Conservation (phyloP, 192 early-diverging fungal species). For the Radiomyces spectabilis region DNA sequence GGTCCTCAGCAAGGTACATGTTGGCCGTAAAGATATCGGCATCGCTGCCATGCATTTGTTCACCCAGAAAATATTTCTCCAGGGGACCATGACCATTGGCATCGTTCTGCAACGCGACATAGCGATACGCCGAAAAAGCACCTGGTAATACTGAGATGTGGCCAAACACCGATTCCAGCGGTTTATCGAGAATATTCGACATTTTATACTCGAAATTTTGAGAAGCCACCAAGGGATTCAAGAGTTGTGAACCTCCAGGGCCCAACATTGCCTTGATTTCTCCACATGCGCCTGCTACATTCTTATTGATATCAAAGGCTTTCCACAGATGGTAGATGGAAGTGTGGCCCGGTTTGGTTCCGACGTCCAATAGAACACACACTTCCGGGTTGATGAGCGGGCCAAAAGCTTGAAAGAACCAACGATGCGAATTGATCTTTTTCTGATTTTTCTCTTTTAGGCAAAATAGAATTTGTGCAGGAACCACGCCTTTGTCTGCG, state of each 20-base stretch:
- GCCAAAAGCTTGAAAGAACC: conserved; percentile 61
- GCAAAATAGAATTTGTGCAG: conserved; percentile 78
- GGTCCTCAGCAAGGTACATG: conserved; percentile 63
- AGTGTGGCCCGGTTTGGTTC: conserved; percentile 65
- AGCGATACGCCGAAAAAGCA: conserved; percentile 78
- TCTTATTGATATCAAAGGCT: conserved; percentile 62
- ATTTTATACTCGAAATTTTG: conserved; percentile 84
- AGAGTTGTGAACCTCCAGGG: conserved; percentile 39
- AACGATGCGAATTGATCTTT: conserved; percentile 81
- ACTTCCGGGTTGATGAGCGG: conserved; percentile 48
- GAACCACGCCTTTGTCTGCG: conserved; percentile 55
- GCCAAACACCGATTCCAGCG: conserved; percentile 73
- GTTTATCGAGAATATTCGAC: conserved; percentile 73
- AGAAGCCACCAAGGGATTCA: conserved; percentile 72
- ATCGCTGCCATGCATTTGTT: conserved; percentile 54
- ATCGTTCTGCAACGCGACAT: conserved; percentile 57
- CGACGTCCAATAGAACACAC: conserved; percentile 68
- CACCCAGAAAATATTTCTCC: conserved; percentile 71
- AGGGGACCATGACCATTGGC: conserved; percentile 51
- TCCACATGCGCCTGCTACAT: conserved; percentile 78
- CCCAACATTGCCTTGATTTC: conserved; percentile 64
- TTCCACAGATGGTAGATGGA: conserved; percentile 79
- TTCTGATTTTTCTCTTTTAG: conserved; percentile 91
- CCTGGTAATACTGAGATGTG: conserved; percentile 82
- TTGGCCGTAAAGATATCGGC: conserved; percentile 58